Conservation (phyloP, 1,139 yeast species). For the Suhomyces kunorum region DNA sequence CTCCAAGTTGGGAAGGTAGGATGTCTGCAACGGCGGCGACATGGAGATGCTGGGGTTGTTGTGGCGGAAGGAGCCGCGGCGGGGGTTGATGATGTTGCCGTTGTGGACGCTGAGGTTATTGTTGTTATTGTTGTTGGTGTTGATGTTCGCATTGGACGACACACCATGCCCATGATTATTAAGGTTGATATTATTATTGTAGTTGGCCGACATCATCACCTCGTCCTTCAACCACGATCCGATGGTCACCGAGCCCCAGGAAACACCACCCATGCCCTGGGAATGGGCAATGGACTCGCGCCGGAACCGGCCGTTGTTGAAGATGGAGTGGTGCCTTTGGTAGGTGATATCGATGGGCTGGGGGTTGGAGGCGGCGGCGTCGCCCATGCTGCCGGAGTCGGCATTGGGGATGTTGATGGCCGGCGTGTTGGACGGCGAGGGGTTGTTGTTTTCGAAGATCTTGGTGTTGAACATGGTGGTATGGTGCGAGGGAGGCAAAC, state of each 20-base stretch:
- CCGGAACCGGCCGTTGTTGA: slow-evolving; percentile 47
- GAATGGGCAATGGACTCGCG: slow-evolving; percentile 93
- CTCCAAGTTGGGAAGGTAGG: slow-evolving; percentile 87
- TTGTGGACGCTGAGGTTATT: slow-evolving; percentile 17
- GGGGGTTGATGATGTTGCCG: slow-evolving; percentile 41
- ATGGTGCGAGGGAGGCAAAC: not conserved
- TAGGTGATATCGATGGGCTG: slow-evolving; percentile 53
- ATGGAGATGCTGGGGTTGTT: slow-evolving; percentile 36
- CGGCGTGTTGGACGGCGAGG: slow-evolving; percentile 19
- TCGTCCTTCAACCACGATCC: slow-evolving; percentile 97
- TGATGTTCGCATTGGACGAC: slow-evolving; percentile 20
- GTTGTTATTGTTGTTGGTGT: slow-evolving; percentile 12
- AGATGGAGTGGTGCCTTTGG: slow-evolving; percentile 47
- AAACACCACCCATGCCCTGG: slow-evolving; percentile 96
- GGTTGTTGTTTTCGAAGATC: slow-evolving; percentile 19
- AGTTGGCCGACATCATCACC: slow-evolving; percentile 56
- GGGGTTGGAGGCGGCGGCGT: slow-evolving; percentile 22
- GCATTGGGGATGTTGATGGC: slow-evolving; percentile 22
- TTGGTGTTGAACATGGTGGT: slow-evolving; percentile 21
- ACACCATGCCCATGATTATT: no score
- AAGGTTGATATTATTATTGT: slow-evolving; percentile 20
- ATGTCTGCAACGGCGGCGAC: slow-evolving; percentile 68
- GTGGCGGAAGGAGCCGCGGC: slow-evolving; percentile 46
- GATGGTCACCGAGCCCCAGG: slow-evolving; percentile 96
- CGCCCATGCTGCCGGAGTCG: slow-evolving; percentile 8